Percentiles rank a stretch among this genome's conserved stretches.
Evolutionary conservation across 75 land plant genomes (phyloP).

Genomic region (Pinus albicaulis): DNA sequence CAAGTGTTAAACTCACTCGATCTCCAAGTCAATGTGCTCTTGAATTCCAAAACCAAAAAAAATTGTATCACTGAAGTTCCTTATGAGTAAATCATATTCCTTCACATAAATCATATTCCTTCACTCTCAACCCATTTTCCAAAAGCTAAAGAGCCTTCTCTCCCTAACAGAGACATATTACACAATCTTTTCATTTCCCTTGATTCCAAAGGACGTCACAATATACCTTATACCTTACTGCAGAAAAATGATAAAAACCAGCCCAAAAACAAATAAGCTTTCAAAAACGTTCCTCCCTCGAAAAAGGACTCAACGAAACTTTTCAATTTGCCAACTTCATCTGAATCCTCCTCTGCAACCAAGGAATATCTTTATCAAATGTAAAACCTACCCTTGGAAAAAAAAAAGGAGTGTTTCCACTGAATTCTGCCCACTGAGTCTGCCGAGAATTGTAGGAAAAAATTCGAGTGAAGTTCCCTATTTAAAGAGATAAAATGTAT

Average conservation of each 20-base stretch:
- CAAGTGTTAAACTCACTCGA: slow-evolving; percentile 55
- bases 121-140: slow-evolving; percentile 84
- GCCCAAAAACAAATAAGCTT: neutral
- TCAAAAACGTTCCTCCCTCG: neutral
- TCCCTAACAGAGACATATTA: slow-evolving; percentile 85
- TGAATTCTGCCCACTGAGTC: slow-evolving; percentile 70
- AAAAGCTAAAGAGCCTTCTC: slow-evolving; percentile 91
- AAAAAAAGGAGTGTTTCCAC: too few species aligned
- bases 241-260: neutral
- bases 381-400: slow-evolving; percentile 56
- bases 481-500: too few species aligned
- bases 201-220: slow-evolving; percentile 84
- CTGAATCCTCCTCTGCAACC: neutral
- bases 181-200: slow-evolving; percentile 90
- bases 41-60: slow-evolving; percentile 92
- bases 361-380: neutral
- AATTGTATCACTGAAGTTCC: slow-evolving; percentile 85
- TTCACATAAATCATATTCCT: slow-evolving; percentile 92
- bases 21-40: slow-evolving; percentile 94
- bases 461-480: too few species aligned
- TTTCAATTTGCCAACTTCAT: slow-evolving; percentile 31
- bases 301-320: slow-evolving; percentile 13
- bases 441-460: too few species aligned
- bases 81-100: slow-evolving; percentile 80
- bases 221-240: slow-evolving; percentile 89